Evolutionary conservation across 2,329 filamentous ascomycete species (phyloP).

Genomic region (Trichoderma afroharzianum): DNA sequence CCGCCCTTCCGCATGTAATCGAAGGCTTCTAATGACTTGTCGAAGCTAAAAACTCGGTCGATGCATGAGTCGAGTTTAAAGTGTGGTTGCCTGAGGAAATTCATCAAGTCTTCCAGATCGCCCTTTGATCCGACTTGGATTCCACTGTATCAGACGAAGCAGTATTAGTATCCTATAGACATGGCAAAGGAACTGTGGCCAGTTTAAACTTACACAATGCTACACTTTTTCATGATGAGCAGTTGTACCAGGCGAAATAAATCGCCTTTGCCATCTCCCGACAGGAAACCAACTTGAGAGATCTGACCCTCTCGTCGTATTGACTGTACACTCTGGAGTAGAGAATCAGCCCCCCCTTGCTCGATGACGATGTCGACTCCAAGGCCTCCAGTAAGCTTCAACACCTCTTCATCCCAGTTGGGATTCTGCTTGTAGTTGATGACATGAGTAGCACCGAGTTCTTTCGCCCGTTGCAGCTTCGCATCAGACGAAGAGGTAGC

Average conservation of each 20-base stretch:
- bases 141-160: neutral
- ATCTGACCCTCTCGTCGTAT: neutral
- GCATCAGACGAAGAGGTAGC: constrained; percentile 49
- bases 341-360: neutral
- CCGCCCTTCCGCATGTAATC: neutral
- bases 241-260: neutral
- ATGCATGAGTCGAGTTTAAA: constrained; percentile 1
- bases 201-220: constrained; percentile 1
- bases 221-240: neutral
- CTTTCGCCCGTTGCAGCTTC: constrained; percentile 42
- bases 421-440: constrained; percentile 49
- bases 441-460: constrained; percentile 24
- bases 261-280: neutral
- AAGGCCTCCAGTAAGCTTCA: constrained; percentile 38
- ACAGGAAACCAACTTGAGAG: constrained; percentile 15
- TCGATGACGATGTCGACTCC: constrained; percentile 49
- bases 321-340: constrained; percentile 4
- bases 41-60: constrained; percentile 2
- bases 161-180: neutral
- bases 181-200: neutral
- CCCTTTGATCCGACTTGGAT: constrained; percentile 7
- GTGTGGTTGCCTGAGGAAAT: neutral
- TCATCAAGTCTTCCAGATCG: constrained; percentile 7
- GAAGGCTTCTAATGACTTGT: neutral
- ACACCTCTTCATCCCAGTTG: constrained; percentile 44